A percentile compares a stretch with the other conserved stretches of the same genome.
Conservation (phyloP, 2,329 filamentous ascomycete genomes). For the Fusarium albosuccineum region DNA sequence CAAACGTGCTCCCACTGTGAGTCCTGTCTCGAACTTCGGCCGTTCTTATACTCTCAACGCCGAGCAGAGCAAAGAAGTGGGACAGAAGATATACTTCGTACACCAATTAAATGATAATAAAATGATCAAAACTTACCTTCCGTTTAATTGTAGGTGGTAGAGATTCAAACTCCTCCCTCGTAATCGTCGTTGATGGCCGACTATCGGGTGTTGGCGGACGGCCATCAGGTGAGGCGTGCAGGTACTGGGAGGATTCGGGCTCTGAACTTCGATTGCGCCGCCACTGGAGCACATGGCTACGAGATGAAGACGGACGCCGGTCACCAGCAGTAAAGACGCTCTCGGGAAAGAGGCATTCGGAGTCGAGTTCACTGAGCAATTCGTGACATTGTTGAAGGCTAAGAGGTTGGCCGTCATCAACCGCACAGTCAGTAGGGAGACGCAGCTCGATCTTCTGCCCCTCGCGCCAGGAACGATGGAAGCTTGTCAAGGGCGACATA, state of each 20-base stretch:
- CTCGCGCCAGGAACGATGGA: constrained; percentile 31
- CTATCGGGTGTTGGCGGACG: constrained; percentile 33
- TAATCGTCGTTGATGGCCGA: constrained; percentile 49
- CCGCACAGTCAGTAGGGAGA: constrained; percentile 25
- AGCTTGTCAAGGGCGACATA: constrained; percentile 17
- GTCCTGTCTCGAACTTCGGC: constrained; percentile 12
- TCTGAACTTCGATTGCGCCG: constrained; percentile 37
- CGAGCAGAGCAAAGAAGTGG: neutral
- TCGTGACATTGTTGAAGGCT: constrained; percentile 36
- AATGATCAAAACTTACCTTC: constrained; percentile 63
- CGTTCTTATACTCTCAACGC: constrained; percentile 4
- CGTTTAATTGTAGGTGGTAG: constrained; percentile 67
- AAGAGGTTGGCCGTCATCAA: constrained; percentile 23
- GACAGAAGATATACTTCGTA: constrained; percentile 15
- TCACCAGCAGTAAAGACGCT: constrained; percentile 30
- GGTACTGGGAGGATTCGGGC: constrained; percentile 35
- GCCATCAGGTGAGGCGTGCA: constrained; percentile 44
- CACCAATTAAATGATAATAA: constrained; percentile 21
- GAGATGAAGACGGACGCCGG: constrained; percentile 47
- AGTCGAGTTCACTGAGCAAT: constrained; percentile 41
- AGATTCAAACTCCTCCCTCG: constrained; percentile 61
- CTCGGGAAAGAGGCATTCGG: constrained; percentile 39
- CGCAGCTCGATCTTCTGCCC: constrained; percentile 37
- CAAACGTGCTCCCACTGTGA: constrained; percentile 17
- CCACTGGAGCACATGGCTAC: constrained; percentile 42